Base-by-base conservation (phyloP, 176 grass and related monocot genomes). In the Triticum turgidum region DNA sequence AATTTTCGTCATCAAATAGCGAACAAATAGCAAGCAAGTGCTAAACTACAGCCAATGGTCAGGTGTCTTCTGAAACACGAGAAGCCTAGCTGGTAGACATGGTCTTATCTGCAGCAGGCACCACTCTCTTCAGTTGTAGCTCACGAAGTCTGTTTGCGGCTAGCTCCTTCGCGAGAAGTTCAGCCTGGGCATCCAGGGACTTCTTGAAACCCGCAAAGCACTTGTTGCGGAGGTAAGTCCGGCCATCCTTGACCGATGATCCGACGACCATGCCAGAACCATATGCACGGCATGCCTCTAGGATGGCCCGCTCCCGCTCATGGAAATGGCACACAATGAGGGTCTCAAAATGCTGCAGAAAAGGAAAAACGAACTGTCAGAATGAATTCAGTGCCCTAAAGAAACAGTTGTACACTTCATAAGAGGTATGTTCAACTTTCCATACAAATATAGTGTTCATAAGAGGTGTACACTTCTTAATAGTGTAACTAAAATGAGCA, bases 271-370 rank as follows among this genome's bases (percentile, higher is more conserved):
- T 27, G 33, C 93, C 93, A 42, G 83, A 80, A 21, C 84, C 56
- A 74, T 93, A 95, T 76, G 84, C 78, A 33, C 25, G 33, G 24
- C 89, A 95, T 5, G 91, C 73, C 7, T 87, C 69, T 11, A 92
- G 89, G 65, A 95, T 91, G 32, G n/a, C 76, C 30, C 0, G 33
- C 44, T 86, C 86, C 30, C 80, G 74, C 10, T 80, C 75, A 5
- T 39, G 35, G 75, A 95, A 95, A 77, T 95, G 93, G 5, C n/a
- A 9, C 0, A 47, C 12, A 7, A 89, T 87, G 37, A 93, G 83
- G 66, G 83, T 78, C 77, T 84, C 84, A 87, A 95, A 95, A 81
- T 95, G 80, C 93, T 95, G 78, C 73, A 87, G 47, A 38, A 59
- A 21, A 59, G 7, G 15, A 75, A 51, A 61, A 69, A 66, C 6